Evolutionary conservation across 345 rosid species (phyloP), one percentile per base, ranked within the genome.

Genomic region (Barbarea vulgaris): DNA sequence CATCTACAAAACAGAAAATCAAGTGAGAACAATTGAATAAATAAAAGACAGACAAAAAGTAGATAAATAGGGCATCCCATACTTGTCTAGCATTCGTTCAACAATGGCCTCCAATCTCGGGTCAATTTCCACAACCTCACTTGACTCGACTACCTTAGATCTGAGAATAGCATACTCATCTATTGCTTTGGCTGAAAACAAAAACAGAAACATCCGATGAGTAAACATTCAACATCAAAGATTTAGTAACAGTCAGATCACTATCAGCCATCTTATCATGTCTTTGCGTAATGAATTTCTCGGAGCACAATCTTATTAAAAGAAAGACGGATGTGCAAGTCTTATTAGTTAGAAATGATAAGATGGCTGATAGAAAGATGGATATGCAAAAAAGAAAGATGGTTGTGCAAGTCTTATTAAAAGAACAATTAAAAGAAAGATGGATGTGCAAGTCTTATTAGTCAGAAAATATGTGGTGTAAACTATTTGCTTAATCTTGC

Each of bases 31-130:
- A 46, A 21, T 9, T 15, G 34, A 47, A 60, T 21, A 61, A n/a
- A n/a, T n/a, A n/a, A n/a, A n/a, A n/a, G n/a, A n/a, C n/a, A n/a
- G n/a, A n/a, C n/a, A n/a, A n/a, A n/a, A n/a, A n/a, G n/a, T n/a
- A n/a, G n/a, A n/a, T n/a, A n/a, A n/a, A n/a, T n/a, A n/a, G n/a
- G n/a, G n/a, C n/a, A n/a, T n/a, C n/a, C n/a, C n/a, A n/a, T 89
- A 93, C 98, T 93, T 93, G 61, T 91, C 93, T 10, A 91, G 82
- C 98, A 93, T 87, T 81, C 94, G 87, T 85, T 93, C 96, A 74
- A 91, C 98, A 73, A 91, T 89, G 37, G 83, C 91, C 81, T 89
- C 93, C 81, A 93, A 77, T 72, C 97, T 81, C 42, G 82, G 88
- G 80, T 93, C 98, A 74, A 89, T 83, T 25, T 80, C 82, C 63